Evolutionary conservation across 305 asterid genomes (phyloP).

Genomic region (Stenogyne calaminthoides): DNA sequence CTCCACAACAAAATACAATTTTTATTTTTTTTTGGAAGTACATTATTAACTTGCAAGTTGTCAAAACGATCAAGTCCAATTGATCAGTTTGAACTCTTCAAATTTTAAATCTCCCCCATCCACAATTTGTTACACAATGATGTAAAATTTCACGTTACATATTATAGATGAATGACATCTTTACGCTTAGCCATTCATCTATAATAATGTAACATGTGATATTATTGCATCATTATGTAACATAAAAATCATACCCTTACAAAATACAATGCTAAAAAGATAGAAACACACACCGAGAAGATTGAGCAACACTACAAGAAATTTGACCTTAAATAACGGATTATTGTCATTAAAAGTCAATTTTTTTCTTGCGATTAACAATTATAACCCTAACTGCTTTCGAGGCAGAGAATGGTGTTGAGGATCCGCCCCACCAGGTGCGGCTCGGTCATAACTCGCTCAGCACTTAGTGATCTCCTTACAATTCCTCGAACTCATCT

Average conservation of each 20-base stretch:
- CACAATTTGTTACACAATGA: neutral
- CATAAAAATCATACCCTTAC: neutral
- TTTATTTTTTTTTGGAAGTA: neutral
- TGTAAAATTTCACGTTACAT: neutral
- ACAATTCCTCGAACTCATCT: conserved; percentile 28
- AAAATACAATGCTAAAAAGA: neutral
- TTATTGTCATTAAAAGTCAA: too few species aligned
- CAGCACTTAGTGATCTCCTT: conserved; percentile 40
- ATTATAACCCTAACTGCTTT: neutral
- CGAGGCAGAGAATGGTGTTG: conserved; percentile 47
- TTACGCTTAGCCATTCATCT: too few species aligned
- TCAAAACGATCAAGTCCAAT: neutral
- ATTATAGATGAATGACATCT: neutral
- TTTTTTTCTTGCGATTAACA: neutral
- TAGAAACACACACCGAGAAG: neutral
- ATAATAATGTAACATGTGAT: neutral
- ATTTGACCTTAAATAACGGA: too few species aligned
- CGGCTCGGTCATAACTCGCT: conserved; percentile 38
- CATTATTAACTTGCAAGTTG: neutral
- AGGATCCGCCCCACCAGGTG: conserved; percentile 61
- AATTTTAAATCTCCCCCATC: neutral
- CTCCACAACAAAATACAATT: conserved; percentile 14
- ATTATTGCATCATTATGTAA: neutral
- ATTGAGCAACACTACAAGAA: neutral
- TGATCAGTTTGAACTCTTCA: neutral